phyloP scores from a whole-genome alignment of 441 rosid species.

The Brassica balearica region DNA sequence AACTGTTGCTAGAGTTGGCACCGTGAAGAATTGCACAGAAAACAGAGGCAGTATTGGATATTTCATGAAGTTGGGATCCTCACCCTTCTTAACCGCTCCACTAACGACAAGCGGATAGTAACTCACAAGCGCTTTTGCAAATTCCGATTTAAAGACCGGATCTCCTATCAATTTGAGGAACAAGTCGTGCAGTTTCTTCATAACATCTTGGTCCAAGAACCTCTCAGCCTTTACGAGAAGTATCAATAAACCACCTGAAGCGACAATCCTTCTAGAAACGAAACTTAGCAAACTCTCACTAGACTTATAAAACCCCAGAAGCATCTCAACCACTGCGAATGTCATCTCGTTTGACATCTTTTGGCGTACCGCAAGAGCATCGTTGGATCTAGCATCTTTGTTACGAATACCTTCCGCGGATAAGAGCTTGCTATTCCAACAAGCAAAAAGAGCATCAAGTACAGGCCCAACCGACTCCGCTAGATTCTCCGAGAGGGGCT shows the following conservation, averaged over 20 bases:
- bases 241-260: constrained; percentile 66
- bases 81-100: constrained; percentile 66
- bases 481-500: constrained; percentile 76
- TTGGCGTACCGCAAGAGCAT: constrained; percentile 43
- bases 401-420: constrained; percentile 50
- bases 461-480: constrained; percentile 79
- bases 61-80: constrained; percentile 52
- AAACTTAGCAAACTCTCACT: constrained; percentile 98
- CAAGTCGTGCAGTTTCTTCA: constrained; percentile 74
- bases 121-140: constrained; percentile 82
- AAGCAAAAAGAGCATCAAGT: constrained; percentile 72
- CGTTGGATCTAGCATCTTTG: constrained; percentile 51
- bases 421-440: constrained; percentile 75
- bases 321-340: constrained; percentile 75
- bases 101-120: constrained; percentile 79
- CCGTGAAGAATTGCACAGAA: constrained; percentile 96
- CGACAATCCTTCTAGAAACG: constrained; percentile 71
- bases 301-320: constrained; percentile 72
- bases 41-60: constrained; percentile 70
- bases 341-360: constrained; percentile 76
- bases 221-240: constrained; percentile 86
- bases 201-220: constrained; percentile 59
- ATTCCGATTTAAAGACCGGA: constrained; percentile 88
- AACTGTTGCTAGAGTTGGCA: constrained; percentile 85
- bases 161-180: constrained; percentile 90